Evolutionary conservation across 352 stramenopile species (phyloP).

Genomic region (Peronosclerospora sorghi): DNA sequence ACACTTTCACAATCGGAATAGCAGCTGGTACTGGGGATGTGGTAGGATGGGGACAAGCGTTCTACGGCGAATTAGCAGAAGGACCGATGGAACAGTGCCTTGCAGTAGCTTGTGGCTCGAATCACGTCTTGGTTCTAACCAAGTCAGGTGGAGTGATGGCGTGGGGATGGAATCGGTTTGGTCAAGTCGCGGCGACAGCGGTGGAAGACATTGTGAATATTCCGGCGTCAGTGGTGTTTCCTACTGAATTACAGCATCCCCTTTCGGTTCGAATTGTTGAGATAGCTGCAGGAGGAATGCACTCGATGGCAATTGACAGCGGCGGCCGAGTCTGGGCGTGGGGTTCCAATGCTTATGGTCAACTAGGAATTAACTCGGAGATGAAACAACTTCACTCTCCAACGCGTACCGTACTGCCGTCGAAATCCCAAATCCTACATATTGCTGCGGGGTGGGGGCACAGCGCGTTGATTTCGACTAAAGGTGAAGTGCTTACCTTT

Average conservation of each 20-base stretch:
- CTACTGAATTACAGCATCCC: not conserved
- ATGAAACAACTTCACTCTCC: slow-evolving; percentile 2
- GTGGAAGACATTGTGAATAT: slow-evolving; percentile 3
- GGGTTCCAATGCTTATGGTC: slow-evolving; percentile 50
- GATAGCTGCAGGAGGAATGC: slow-evolving; percentile 41
- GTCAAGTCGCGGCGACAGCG: slow-evolving; percentile 20
- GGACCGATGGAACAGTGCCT: slow-evolving; percentile 15
- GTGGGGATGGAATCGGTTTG: slow-evolving; percentile 45
- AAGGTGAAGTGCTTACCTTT: slow-evolving; percentile 43
- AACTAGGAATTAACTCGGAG: slow-evolving; percentile 29
- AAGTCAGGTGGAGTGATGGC: slow-evolving; percentile 27
- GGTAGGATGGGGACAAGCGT: slow-evolving; percentile 47
- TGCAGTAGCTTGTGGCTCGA: slow-evolving; percentile 35
- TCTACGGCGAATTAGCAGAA: slow-evolving; percentile 48
- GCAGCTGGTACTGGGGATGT: slow-evolving; percentile 21
- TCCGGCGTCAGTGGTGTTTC: slow-evolving; percentile 23
- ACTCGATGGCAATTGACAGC: slow-evolving; percentile 47
- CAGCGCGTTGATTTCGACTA: slow-evolving; percentile 28
- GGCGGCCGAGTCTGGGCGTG: slow-evolving; percentile 39
- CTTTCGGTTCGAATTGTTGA: slow-evolving; percentile 2
- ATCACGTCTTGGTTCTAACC: slow-evolving; percentile 43
- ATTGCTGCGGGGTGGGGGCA: slow-evolving; percentile 46
- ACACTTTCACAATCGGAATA: slow-evolving; percentile 40
- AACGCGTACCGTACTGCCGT: slow-evolving; percentile 5
- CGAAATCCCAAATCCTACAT: not conserved